Percentiles rank a stretch among this genome's conserved stretches.
These are phyloP conservation scores for Trifolium subterraneum DNA, from an alignment of 306 rosid genomes.

Conservation along the genomic window DNA sequence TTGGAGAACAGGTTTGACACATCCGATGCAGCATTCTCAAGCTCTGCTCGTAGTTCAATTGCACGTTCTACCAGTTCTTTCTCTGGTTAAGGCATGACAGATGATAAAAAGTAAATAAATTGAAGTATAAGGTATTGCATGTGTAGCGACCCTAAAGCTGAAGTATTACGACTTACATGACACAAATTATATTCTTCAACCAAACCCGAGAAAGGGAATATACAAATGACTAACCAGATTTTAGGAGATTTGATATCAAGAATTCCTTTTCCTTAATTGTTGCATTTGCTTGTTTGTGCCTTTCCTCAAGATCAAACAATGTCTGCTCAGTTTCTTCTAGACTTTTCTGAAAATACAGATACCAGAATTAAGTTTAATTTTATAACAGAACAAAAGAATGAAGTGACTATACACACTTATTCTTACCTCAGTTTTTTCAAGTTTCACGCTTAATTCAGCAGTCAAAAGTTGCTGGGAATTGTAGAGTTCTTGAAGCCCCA, in stretches of 20 bases:
- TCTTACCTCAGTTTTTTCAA: slow-evolving; percentile 89
- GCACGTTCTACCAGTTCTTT: slow-evolving; percentile 86
- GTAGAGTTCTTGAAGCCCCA: slow-evolving; percentile 93
- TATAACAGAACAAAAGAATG: slow-evolving; percentile 33
- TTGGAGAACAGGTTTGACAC: slow-evolving; percentile 85
- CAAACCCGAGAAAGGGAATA: not conserved
- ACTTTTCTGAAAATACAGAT: slow-evolving; percentile 67
- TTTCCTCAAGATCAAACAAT: slow-evolving; percentile 89
- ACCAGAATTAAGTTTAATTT: slow-evolving; percentile 33
- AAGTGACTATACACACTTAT: not conserved
- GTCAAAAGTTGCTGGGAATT: slow-evolving; percentile 83
- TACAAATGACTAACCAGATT: slow-evolving; percentile 71
- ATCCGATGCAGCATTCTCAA: slow-evolving; percentile 96
- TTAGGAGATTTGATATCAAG: slow-evolving; percentile 85
- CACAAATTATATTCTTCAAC: slow-evolving; percentile 3
- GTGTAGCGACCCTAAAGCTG: not conserved
- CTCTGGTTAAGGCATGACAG: slow-evolving; percentile 57
- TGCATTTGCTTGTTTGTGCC: slow-evolving; percentile 90
- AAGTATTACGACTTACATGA: slow-evolving; percentile 1
- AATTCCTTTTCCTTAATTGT: slow-evolving; percentile 94
- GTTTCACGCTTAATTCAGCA: slow-evolving; percentile 77
- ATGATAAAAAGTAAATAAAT: slow-evolving; percentile 6
- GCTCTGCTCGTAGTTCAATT: slow-evolving; percentile 88
- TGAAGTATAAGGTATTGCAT: slow-evolving; percentile 2
- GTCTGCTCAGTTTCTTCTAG: slow-evolving; percentile 83